Evolutionary conservation across 2,329 filamentous ascomycete genomes (phyloP), one percentile per base, ranked within the genome.

Genomic region (Xylariaceae sp.): DNA sequence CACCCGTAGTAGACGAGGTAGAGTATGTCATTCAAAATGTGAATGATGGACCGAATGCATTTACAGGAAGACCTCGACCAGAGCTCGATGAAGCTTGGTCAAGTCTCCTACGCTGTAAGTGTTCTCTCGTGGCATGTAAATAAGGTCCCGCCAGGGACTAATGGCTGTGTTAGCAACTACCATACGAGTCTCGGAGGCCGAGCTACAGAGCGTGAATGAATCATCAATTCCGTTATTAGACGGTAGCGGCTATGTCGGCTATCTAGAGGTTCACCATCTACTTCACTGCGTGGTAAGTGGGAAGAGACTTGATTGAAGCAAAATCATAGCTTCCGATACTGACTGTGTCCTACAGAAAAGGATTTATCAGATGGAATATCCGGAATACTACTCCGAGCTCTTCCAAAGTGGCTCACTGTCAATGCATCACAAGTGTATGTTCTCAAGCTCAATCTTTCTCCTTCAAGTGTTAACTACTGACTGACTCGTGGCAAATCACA

Each of bases 191-290:
- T 29, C 43, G 7, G 21, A 45, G 27, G 37, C 40, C 17, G 43
- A 45, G 37, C 40, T 45, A 37, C 22, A 21, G 2, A 35, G 20
- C 32, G 40, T 45, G 43, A 45, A 45, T 22, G 40, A 29, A 20
- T 40, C 43, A 4, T 45, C 43, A 8, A n/a, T 45, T 17, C 14
- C 36, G 1, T 21, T 45, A 12, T 5, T 5, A 17, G 43, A 45
- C 22, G 43, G 43, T 4, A 40, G 36, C 32, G 43, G 36, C 4
- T 45, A 45, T 19, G n/a, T 45, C 35, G 43, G 43, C 4, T 45
- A 45, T 17, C 43, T 45, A 5, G 43, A 45, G 14, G 14, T 37
- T 3, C 23, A 21, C 20, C 43, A 45, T 14, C 40, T 45, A 37
- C 43, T 45, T 2, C 43, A 45, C 21, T 45, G 43, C 14, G 3